A percentile compares a stretch with the other conserved stretches of the same genome.
Conservation (phyloP, 371 early-diverging fungal species). For the Rhizomucor pusillus region DNA sequence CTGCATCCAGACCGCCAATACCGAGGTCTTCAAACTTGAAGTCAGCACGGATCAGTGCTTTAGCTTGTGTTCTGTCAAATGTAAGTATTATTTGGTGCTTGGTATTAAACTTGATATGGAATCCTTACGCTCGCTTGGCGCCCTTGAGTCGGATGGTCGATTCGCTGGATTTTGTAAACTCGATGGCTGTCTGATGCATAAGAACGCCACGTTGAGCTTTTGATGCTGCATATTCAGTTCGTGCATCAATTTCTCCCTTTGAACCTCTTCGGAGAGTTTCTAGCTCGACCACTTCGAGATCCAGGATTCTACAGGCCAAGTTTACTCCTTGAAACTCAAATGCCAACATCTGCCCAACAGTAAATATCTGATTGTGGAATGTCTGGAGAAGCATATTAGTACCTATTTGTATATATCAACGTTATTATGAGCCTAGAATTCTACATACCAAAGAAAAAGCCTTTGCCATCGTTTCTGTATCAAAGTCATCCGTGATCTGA, state of each 20-base stretch:
- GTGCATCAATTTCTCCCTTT: constrained; percentile 41
- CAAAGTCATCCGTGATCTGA: constrained; percentile 61
- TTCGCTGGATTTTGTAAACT: constrained; percentile 67
- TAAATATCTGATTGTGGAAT: constrained; percentile 78
- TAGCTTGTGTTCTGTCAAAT: constrained; percentile 46
- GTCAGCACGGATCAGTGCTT: constrained; percentile 85
- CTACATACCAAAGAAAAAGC: constrained; percentile 58
- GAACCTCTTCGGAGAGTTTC: constrained; percentile 47
- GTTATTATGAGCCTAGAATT: no score
- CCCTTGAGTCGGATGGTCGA: constrained; percentile 79
- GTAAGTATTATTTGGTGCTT: not conserved
- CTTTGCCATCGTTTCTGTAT: constrained; percentile 70
- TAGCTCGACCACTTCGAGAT: constrained; percentile 63
- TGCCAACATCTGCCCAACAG: constrained; percentile 66
- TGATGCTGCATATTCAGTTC: constrained; percentile 9
- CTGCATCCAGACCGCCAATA: constrained; percentile 98
- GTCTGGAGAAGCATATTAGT: constrained; percentile 17
- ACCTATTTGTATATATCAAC: not conserved
- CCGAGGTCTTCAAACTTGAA: constrained; percentile 99
- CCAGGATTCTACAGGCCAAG: constrained; percentile 54
- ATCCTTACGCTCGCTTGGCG: constrained; percentile 53
- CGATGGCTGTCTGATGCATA: constrained; percentile 66
- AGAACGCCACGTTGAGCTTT: constrained; percentile 66
- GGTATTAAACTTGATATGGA: not conserved
- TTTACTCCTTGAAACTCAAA: constrained; percentile 84